Evolutionary conservation across 257 asterid species (phyloP).

Genomic region (Solanum stenotomum): DNA sequence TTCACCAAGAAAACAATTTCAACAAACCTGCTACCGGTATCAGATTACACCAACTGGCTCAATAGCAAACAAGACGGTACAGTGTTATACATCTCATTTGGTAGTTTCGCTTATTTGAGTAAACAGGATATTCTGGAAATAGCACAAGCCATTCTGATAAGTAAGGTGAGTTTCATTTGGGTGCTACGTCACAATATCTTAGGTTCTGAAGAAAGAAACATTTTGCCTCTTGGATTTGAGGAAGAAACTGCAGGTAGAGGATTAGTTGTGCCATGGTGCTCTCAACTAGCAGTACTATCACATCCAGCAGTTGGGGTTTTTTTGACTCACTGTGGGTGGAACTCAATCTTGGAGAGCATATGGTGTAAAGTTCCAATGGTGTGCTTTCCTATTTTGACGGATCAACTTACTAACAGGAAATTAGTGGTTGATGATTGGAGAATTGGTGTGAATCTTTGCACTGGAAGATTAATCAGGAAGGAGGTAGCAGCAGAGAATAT

Average conservation of each 20-base stretch:
- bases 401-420: constrained; percentile 7
- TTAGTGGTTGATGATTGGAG: constrained; percentile 5
- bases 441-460: constrained; percentile 2
- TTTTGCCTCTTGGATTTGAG: constrained; percentile 3
- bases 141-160: constrained; percentile 8
- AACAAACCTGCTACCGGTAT: neutral
- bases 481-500: neutral
- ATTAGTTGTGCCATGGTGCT: constrained; percentile 10
- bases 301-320: constrained; percentile 7
- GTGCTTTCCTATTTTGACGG: neutral
- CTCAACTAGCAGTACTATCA: constrained; percentile 8
- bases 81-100: constrained; percentile 20
- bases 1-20: neutral
- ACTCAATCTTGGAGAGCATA: constrained; percentile 4
- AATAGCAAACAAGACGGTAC: constrained; percentile 4
- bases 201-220: neutral
- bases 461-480: neutral
- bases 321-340: constrained; percentile 8
- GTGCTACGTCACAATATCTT: constrained; percentile 10
- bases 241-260: constrained; percentile 5
- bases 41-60: constrained; percentile 14
- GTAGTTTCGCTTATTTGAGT: constrained; percentile 1
- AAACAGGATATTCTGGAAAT: constrained; percentile 8
- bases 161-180: constrained; percentile 13
- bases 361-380: constrained; percentile 4